A percentile compares a stretch with the other conserved stretches of the same genome.
phyloP scores from a whole-genome alignment of 805 yeast genomes.

The Wickerhamomyces alni region DNA sequence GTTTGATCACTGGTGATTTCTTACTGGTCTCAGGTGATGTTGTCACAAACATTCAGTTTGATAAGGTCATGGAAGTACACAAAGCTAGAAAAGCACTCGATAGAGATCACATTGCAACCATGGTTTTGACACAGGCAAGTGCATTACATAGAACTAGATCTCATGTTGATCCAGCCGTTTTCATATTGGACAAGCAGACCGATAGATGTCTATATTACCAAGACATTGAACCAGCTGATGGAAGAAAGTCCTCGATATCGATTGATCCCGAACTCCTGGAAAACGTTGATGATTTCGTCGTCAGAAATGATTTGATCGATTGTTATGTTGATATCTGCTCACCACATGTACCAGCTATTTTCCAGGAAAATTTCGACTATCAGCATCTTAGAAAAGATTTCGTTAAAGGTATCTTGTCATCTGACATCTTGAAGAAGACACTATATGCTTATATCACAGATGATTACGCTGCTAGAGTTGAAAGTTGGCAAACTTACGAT shows the following conservation, averaged over 20 bases:
- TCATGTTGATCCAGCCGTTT: conserved; percentile 75
- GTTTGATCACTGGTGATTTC: conserved; percentile 86
- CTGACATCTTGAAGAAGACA: conserved; percentile 85
- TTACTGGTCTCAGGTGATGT: conserved; percentile 90
- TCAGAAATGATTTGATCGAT: conserved; percentile 91
- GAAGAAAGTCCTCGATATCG: conserved; percentile 42
- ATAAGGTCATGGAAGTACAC: conserved; percentile 68
- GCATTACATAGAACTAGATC: conserved; percentile 84
- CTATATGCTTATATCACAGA: conserved; percentile 82
- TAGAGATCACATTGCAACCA: conserved; percentile 88
- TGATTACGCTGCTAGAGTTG: conserved; percentile 89
- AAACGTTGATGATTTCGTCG: conserved; percentile 62
- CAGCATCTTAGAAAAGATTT: conserved; percentile 83
- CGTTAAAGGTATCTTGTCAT: conserved; percentile 82
- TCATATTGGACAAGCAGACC: conserved; percentile 68
- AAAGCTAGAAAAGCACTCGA: conserved; percentile 64
- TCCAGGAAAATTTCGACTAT: conserved; percentile 95
- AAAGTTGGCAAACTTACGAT: conserved; percentile 89
- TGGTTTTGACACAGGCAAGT: conserved; percentile 83
- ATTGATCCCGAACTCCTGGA: conserved; percentile 83
- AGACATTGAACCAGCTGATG: conserved; percentile 51
- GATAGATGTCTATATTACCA: conserved; percentile 82
- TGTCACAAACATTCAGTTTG: conserved; percentile 84
- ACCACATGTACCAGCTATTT: conserved; percentile 89
- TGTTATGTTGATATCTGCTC: conserved; percentile 96